Conservation (phyloP, 176 grass and related monocot species). For the Musa troglodytarum region DNA sequence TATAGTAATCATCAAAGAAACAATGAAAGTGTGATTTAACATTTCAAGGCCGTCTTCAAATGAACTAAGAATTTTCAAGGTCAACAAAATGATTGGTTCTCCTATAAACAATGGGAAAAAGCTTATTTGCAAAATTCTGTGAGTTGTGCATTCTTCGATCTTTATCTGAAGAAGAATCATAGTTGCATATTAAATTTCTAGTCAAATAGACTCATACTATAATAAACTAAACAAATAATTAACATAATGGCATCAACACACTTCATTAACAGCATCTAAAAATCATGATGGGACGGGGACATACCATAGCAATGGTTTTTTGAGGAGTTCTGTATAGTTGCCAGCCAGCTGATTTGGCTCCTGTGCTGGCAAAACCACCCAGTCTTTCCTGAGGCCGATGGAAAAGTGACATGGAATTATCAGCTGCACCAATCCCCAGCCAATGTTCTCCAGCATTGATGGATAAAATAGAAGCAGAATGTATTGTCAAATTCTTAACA, state of each 20-base stretch:
- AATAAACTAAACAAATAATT: constrained; percentile 12
- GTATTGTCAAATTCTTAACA: constrained; percentile 85
- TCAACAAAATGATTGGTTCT: no score
- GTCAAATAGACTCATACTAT: background rate
- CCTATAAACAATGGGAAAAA: no score
- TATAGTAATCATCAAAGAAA: no score
- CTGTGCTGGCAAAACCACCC: constrained; percentile 62
- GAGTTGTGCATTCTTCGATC: background rate
- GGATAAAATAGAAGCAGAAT: constrained; percentile 72
- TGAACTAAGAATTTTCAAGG: no score
- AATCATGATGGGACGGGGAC: background rate
- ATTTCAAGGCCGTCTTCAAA: no score
- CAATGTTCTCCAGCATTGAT: constrained; percentile 86
- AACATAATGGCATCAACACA: background rate
- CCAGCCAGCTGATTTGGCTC: constrained; percentile 83
- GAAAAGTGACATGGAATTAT: constrained; percentile 98
- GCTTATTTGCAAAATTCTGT: no score
- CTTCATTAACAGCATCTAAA: background rate
- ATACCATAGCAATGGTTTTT: constrained; percentile 85
- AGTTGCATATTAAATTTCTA: constrained; percentile 8
- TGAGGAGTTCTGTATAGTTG: constrained; percentile 99
- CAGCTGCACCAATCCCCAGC: constrained; percentile 94
- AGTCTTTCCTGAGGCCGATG: constrained; percentile 93
- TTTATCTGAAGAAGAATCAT: background rate
- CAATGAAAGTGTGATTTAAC: no score